Evolutionary conservation across 306 rosid genomes (phyloP).

Genomic region (Rubus idaeus): DNA sequence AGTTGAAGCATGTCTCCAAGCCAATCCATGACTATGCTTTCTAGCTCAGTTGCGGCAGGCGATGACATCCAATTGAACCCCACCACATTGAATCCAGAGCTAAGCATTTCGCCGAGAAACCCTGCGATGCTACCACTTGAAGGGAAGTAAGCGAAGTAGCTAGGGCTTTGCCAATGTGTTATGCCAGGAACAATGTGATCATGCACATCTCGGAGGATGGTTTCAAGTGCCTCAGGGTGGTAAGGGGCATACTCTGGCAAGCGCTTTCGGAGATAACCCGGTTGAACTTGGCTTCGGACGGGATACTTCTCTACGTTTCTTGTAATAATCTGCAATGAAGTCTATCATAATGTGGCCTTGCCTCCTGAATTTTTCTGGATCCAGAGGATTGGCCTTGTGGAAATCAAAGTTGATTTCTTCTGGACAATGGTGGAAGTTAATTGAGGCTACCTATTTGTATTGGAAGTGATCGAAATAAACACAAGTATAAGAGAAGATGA

Average conservation of each 20-base stretch:
- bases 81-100: conserved; percentile 18
- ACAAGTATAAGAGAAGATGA: too few species aligned
- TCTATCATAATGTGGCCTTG: not conserved
- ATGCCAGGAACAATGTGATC: conserved; percentile 26
- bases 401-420: not conserved
- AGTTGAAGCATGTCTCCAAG: conserved; percentile 29
- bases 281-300: conserved; percentile 32
- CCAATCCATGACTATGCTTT: conserved; percentile 35
- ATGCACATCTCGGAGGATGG: conserved; percentile 27
- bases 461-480: too few species aligned
- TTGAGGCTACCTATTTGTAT: conserved; percentile 16
- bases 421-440: not conserved
- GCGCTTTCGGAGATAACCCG: conserved; percentile 20
- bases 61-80: conserved; percentile 39
- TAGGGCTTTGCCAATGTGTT: conserved; percentile 33
- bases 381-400: not conserved
- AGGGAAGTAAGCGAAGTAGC: conserved; percentile 26
- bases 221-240: conserved; percentile 15
- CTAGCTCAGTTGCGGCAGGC: conserved; percentile 31
- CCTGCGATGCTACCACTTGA: conserved; percentile 2
- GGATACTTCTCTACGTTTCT: conserved; percentile 19
- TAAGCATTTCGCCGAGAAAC: conserved; percentile 31
- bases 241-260: conserved; percentile 19
- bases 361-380: not conserved
- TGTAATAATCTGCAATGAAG: not conserved